Evolutionary conservation across 176 grass and related monocot species (phyloP).

Genomic region (Raddia distichophylla): DNA sequence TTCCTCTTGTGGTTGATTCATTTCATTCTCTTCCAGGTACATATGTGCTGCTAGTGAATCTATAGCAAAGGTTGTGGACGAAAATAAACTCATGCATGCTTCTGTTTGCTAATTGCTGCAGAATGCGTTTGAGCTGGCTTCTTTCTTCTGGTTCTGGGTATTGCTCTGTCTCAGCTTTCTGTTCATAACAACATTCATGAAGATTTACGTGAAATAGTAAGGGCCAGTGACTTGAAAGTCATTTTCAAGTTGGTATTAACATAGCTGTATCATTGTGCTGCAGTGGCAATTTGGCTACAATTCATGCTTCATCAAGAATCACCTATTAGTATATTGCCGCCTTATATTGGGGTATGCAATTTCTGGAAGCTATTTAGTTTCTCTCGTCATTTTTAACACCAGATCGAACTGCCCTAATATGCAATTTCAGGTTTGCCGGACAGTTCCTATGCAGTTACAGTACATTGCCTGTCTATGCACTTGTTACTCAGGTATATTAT

Average conservation of each 20-base stretch:
- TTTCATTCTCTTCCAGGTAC: conserved; percentile 95
- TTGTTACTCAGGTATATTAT: conserved; percentile 85
- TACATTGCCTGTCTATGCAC: conserved; percentile 90
- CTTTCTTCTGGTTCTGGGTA: conserved; percentile 99
- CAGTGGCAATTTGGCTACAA: conserved; percentile 99
- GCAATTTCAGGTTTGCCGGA: conserved; percentile 71
- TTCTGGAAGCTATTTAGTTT: conserved; percentile 3
- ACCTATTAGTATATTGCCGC: conserved; percentile 85
- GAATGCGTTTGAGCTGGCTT: conserved; percentile 98
- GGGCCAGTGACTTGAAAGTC: not conserved
- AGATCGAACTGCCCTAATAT: not conserved
- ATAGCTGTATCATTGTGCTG: conserved; percentile 34
- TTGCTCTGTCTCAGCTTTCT: conserved; percentile 11
- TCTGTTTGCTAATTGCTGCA: conserved; percentile 53
- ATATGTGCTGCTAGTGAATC: conserved; percentile 20
- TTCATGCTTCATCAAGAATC: conserved; percentile 96
- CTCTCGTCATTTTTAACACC: not conserved
- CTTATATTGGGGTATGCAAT: conserved; percentile 82
- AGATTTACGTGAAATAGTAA: not conserved
- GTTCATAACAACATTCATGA: not conserved
- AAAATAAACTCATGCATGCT: not conserved
- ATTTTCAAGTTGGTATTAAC: conserved; percentile 18
- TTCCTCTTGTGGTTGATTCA: conserved; percentile 89
- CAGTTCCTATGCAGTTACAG: conserved; percentile 98
- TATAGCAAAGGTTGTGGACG: conserved; percentile 15